These are phyloP conservation scores for Russula dissimulans DNA, from an alignment of 768 basidiomycete species.

Conservation along the genomic window DNA sequence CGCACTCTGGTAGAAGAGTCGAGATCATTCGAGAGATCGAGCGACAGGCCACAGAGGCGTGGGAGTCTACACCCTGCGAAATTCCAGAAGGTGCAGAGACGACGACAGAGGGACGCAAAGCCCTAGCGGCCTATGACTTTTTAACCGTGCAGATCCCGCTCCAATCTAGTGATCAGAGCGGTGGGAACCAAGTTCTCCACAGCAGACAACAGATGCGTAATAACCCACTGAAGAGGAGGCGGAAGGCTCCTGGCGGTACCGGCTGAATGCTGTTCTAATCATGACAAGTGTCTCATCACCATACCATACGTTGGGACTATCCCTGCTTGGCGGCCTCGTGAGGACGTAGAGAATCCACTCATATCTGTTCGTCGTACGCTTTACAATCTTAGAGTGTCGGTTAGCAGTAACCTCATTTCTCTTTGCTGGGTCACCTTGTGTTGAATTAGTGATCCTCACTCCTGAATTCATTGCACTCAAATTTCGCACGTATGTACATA, in stretches of 20 bases:
- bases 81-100: not conserved
- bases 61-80: conserved; percentile 30
- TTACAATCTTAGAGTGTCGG: too few species aligned
- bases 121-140: conserved; percentile 22
- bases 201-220: not conserved
- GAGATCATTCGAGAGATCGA: conserved; percentile 53
- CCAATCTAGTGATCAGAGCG: not conserved
- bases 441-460: too few species aligned
- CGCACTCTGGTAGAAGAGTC: conserved; percentile 25
- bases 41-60: conserved; percentile 51
- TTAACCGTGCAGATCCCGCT: conserved; percentile 6
- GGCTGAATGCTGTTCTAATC: not conserved
- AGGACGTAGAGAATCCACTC: too few species aligned
- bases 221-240: not conserved
- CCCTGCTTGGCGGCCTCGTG: too few species aligned
- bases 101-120: not conserved
- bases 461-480: not conserved
- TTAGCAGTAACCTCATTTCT: too few species aligned
- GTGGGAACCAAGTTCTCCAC: not conserved
- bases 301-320: too few species aligned
- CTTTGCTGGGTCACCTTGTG: too few species aligned
- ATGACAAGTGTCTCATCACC: not conserved
- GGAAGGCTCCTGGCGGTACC: not conserved
- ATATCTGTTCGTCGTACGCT: too few species aligned
- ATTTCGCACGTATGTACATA: too few species aligned